phyloP scores from a whole-genome alignment of 1,139 yeast species.

The Scheffersomyces titani region DNA sequence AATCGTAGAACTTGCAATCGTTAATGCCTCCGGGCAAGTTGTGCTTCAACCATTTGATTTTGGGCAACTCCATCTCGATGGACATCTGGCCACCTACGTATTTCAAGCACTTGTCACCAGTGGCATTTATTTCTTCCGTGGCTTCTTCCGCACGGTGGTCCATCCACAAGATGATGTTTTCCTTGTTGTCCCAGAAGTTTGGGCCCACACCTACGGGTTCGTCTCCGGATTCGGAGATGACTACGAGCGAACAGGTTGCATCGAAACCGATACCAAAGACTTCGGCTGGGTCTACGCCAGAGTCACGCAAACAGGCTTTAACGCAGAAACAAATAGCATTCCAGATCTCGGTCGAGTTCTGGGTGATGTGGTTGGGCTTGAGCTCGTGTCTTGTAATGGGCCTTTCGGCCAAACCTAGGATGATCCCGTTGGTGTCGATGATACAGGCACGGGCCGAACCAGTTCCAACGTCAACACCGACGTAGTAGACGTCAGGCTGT shows the following conservation, averaged over 20 bases:
- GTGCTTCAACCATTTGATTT: conserved; percentile 93
- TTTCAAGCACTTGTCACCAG: conserved; percentile 75
- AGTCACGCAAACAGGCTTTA: conserved; percentile 66
- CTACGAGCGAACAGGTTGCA: conserved; percentile 95
- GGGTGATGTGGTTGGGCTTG: conserved; percentile 73
- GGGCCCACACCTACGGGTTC: conserved; percentile 91
- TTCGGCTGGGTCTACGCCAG: conserved; percentile 64
- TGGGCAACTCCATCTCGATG: conserved; percentile 96
- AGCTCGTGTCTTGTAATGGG: conserved; percentile 77
- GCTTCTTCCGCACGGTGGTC: conserved; percentile 95
- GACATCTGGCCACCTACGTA: conserved; percentile 98
- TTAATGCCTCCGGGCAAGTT: conserved; percentile 70
- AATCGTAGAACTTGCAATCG: conserved; percentile 82
- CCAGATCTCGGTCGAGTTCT: conserved; percentile 94
- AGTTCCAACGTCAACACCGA: conserved; percentile 97
- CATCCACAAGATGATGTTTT: conserved; percentile 95
- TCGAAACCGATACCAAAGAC: conserved; percentile 93
- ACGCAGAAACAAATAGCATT: conserved; percentile 83
- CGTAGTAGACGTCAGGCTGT: conserved; percentile 60
- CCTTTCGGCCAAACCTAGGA: conserved; percentile 77
- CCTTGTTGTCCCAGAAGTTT: conserved; percentile 67
- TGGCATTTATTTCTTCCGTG: conserved; percentile 76
- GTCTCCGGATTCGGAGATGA: conserved; percentile 63
- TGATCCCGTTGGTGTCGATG: conserved; percentile 80
- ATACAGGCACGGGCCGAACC: conserved; percentile 96